These are phyloP conservation scores for Colletotrichum agaves DNA, from an alignment of 2,329 filamentous ascomycete species.

Conservation along the genomic window DNA sequence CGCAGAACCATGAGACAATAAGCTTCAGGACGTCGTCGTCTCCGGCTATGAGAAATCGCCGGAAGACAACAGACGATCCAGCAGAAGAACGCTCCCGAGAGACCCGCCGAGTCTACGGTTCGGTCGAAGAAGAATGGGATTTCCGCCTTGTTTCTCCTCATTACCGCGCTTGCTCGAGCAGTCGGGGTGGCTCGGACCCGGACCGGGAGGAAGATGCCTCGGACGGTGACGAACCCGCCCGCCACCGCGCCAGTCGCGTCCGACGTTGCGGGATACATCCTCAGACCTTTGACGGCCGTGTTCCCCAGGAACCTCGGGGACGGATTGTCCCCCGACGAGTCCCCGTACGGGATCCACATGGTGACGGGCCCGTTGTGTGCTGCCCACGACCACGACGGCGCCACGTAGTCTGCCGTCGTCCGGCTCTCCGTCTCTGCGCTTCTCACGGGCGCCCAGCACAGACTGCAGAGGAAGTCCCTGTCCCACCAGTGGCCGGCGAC, in stretches of 20 bases:
- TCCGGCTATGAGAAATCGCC: no score
- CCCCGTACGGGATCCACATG: constrained; percentile 14
- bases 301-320: background rate
- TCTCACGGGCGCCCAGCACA: constrained; percentile 6
- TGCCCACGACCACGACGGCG: constrained; percentile 19
- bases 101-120: no score
- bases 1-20: no score
- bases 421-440: background rate
- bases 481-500: constrained; percentile 5
- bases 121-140: no score
- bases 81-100: no score
- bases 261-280: background rate
- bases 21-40: no score
- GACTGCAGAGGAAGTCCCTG: constrained; percentile 8
- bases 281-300: background rate
- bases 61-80: no score
- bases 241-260: background rate
- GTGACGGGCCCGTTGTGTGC: constrained; percentile 9
- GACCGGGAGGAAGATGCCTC: background rate
- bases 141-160: no score
- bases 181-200: background rate
- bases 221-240: background rate
- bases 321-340: background rate
- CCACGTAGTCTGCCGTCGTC: background rate
- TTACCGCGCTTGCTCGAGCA: no score